Conservation (phyloP, 73 alveolate genomes). For the Loxodes magnus region DNA sequence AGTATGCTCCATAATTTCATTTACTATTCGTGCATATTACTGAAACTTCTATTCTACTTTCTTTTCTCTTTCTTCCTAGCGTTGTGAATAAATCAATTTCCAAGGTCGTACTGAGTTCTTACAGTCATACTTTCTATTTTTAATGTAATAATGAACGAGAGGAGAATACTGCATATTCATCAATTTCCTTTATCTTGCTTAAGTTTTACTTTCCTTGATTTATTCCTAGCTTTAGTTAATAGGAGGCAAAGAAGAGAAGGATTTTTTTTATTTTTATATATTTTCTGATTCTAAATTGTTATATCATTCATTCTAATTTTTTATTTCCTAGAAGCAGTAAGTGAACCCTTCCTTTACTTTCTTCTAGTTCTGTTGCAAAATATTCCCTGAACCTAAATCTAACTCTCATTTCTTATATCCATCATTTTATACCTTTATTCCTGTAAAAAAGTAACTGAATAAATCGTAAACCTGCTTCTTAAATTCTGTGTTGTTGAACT, state of each 20-base stretch:
- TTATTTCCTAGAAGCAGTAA: constrained; percentile 14
- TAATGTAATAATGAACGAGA: constrained; percentile 21
- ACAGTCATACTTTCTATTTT: constrained; percentile 25
- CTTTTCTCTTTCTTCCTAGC: constrained; percentile 26
- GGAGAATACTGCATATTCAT: constrained; percentile 17
- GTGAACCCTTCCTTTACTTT: constrained; percentile 3
- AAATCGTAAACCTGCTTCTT: constrained; percentile 22
- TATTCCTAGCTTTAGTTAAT: not conserved
- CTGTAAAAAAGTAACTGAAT: constrained; percentile 22
- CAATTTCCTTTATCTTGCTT: constrained; percentile 25
- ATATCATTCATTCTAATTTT: not conserved
- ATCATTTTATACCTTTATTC: constrained; percentile 29
- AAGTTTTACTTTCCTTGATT: constrained; percentile 18
- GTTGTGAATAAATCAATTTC: constrained; percentile 34
- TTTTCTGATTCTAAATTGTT: constrained; percentile 3
- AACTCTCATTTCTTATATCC: constrained; percentile 36
- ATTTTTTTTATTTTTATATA: too few species aligned
- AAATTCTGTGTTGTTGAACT: constrained; percentile 31
- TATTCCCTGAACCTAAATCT: constrained; percentile 49
- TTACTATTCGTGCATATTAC: constrained; percentile 25
- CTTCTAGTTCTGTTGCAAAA: constrained; percentile 15
- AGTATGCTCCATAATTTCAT: constrained; percentile 17
- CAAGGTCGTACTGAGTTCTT: constrained; percentile 24
- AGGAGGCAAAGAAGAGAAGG: constrained; percentile 10
- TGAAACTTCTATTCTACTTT: constrained; percentile 25